Percentiles rank a stretch among this genome's conserved stretches.
phyloP scores from a whole-genome alignment of 257 asterid genomes.

The Nicotiana noctiflora region DNA sequence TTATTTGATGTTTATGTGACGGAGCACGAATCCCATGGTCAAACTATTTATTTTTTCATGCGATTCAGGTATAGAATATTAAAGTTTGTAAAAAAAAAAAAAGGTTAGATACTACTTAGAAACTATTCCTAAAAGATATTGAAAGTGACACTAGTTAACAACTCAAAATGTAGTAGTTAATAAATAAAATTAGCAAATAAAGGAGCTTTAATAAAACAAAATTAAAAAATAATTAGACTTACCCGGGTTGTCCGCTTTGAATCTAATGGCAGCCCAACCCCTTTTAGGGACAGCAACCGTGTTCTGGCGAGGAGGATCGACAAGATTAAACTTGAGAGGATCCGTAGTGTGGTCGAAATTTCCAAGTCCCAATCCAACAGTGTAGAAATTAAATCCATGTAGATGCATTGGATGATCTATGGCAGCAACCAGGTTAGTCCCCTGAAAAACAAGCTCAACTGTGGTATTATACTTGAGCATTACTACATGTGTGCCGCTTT shows the following conservation, averaged over 20 bases:
- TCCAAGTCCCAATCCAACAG: constrained; percentile 13
- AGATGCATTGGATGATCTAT: constrained; percentile 17
- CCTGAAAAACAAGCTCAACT: constrained; percentile 12
- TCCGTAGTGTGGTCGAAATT: constrained; percentile 9
- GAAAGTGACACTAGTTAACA: too few species aligned
- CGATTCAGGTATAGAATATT: too few species aligned
- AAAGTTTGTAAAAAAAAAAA: too few species aligned
- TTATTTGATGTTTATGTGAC: neutral
- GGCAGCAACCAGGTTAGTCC: neutral
- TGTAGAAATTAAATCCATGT: constrained; percentile 18
- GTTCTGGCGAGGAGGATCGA: constrained; percentile 18
- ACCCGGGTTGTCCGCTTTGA: constrained; percentile 21
- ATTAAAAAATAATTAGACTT: neutral
- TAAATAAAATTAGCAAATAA: neutral
- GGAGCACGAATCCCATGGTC: too few species aligned
- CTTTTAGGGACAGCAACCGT: constrained; percentile 12
- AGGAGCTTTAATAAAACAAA: neutral
- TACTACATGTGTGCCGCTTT: too few species aligned
- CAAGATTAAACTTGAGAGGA: constrained; percentile 16
- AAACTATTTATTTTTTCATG: too few species aligned
- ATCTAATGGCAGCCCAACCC: constrained; percentile 24
- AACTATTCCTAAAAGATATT: too few species aligned
- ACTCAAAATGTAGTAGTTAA: too few species aligned
- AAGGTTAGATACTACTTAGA: too few species aligned
- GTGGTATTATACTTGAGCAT: too few species aligned